These are phyloP conservation scores for Diaporthe sp. DNA, from an alignment of 2,329 filamentous ascomycete species.

Conservation along the genomic window DNA sequence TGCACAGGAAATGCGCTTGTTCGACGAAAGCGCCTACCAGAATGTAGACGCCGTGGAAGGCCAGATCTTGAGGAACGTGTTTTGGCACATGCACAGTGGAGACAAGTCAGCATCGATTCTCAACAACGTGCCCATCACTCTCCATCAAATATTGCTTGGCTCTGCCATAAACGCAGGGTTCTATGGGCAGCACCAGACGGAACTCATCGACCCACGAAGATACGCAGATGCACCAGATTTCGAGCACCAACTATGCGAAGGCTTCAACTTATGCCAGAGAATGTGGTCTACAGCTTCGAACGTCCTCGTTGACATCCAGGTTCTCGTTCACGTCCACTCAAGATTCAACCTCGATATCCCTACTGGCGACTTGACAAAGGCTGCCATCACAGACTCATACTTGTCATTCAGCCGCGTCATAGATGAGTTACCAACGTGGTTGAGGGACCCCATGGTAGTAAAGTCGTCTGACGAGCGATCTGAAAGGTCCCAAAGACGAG, in stretches of 20 bases:
- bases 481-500: conserved; percentile 1
- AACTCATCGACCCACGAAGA: background rate
- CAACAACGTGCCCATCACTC: conserved; percentile 16
- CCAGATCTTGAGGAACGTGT: conserved; percentile 3
- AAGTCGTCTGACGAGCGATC: conserved; percentile 1
- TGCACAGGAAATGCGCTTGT: conserved; percentile 5
- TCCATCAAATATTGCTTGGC: conserved; percentile 1
- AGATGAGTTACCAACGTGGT: background rate
- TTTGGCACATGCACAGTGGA: conserved; percentile 15
- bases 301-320: conserved; percentile 5
- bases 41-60: conserved; percentile 7
- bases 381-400: conserved; percentile 14
- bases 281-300: conserved; percentile 14
- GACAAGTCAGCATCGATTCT: conserved; percentile 23
- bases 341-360: background rate
- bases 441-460: background rate
- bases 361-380: background rate
- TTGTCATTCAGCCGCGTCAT: conserved; percentile 9
- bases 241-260: background rate
- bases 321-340: background rate
- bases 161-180: background rate
- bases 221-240: conserved; percentile 6
- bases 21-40: conserved; percentile 1
- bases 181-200: background rate
- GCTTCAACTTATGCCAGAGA: conserved; percentile 10